Base-by-base conservation (phyloP, 2,329 filamentous ascomycete genomes). In the Penicillium freii region DNA sequence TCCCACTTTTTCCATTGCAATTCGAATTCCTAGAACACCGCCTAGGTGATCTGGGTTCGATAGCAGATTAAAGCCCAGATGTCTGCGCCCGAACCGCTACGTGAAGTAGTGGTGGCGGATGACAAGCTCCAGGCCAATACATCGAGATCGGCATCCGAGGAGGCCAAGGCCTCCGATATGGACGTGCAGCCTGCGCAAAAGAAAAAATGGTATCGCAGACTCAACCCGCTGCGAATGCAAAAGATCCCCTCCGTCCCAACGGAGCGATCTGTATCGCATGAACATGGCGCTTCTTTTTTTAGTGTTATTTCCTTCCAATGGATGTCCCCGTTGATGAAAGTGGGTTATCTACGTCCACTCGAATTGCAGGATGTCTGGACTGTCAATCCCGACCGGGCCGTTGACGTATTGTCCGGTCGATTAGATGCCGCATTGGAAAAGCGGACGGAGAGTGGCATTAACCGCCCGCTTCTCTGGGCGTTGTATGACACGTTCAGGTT, bases 291-390 rank as follows among this genome's bases (percentile, higher is more conserved):
- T 5, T 78, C 83, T 2, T 87, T 92, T 68, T 82, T 94, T 62
- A 96, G 90, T 75, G 72, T 81, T 56, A 72, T 96, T 23, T 88
- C 88, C 4, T 97, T 96, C 70, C 85, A 91, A 72, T 97, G 93
- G 93, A 93, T 97, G 82, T 86, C 86, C 0, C 87, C 91, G 1
- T 71, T 97, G 54, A 97, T 97, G 92, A 81, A 77, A 62, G 84
- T 86, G 39, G 94, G 94, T 36, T 97, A 97, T 75, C 87, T 91
- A 70, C 87, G 94, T 15, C 85, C 87, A 2, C 82, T 99, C 2
- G 88, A 96, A 68, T 77, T 87, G 54, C 90, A 89, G 64, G 94
- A 99, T 72, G 86, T 99, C 56, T 97, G 92, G 88, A 78, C 81
- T 1, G 89, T 97, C 65, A 97, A 97, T 62, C 92, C 92, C 0